These are phyloP conservation scores for Alisma plantagoaquatica DNA, from an alignment of 106 monocot species.

Conservation along the genomic window DNA sequence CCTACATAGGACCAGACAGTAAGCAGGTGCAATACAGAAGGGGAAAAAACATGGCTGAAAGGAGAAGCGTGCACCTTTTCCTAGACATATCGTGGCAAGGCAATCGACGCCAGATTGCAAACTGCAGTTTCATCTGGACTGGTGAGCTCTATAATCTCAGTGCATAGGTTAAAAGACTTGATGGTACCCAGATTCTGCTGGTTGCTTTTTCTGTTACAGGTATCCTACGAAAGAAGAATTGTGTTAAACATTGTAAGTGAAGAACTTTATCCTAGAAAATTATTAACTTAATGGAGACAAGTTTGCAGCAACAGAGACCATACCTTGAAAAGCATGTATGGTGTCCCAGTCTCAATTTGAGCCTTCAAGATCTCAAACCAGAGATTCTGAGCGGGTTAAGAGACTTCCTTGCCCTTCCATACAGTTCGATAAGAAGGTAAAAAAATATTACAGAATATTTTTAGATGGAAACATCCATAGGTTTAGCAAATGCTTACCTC, in stretches of 20 bases:
- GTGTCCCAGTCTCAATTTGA: constrained; percentile 3
- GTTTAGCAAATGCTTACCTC: background rate
- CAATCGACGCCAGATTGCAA: constrained; percentile 74
- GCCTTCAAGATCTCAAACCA: constrained; percentile 4
- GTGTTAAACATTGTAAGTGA: too few relatives aligned
- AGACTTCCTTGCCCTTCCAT: background rate
- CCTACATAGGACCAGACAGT: constrained; percentile 23
- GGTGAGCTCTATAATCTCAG: constrained; percentile 3
- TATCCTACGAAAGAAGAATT: too few relatives aligned
- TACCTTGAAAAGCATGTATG: constrained; percentile 6
- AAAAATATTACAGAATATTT: too few relatives aligned
- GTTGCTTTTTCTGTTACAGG: background rate
- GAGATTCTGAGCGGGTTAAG: background rate
- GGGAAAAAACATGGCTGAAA: background rate
- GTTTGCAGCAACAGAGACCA: too few relatives aligned
- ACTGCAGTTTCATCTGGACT: constrained; percentile 61
- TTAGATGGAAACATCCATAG: background rate
- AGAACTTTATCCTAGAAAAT: background rate
- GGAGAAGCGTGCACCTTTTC: constrained; percentile 37
- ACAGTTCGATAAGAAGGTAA: background rate
- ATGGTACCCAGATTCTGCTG: constrained; percentile 5
- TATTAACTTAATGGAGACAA: background rate
- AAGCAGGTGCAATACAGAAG: background rate
- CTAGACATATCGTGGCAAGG: constrained; percentile 70
- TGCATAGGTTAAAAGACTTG: constrained; percentile 4